Conservation (phyloP, 1,284 basidiomycete species). For the Wolfiporia cocos region DNA sequence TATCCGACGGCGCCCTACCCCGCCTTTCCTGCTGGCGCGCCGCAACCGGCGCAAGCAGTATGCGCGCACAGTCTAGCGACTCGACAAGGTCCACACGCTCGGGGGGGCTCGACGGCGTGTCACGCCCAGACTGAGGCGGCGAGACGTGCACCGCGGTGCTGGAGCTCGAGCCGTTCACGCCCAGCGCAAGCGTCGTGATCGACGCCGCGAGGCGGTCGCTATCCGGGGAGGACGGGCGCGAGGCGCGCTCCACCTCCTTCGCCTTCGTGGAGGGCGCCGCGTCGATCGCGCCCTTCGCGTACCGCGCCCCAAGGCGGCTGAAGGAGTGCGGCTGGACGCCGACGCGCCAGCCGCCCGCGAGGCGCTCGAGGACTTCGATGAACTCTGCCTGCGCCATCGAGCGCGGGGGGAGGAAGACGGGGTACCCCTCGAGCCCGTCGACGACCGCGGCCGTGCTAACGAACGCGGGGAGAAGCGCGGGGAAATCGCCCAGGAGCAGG, state of each 20-base stretch:
- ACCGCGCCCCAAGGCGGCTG: constrained; percentile 29
- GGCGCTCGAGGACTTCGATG: constrained; percentile 70
- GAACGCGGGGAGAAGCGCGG: constrained; percentile 53
- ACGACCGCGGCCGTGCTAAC: constrained; percentile 56
- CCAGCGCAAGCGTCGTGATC: constrained; percentile 10
- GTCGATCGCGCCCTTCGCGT: constrained; percentile 41
- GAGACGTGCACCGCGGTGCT: constrained; percentile 14
- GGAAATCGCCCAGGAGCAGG: constrained; percentile 70
- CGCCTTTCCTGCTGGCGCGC: constrained; percentile 50
- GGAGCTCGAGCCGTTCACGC: constrained; percentile 22
- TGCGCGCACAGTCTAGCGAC: constrained; percentile 56
- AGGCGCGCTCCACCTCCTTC: constrained; percentile 20
- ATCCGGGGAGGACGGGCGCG: constrained; percentile 19
- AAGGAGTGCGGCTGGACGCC: constrained; percentile 54
- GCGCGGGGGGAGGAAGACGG: constrained; percentile 75
- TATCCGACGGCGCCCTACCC: constrained; percentile 44
- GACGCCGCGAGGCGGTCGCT: constrained; percentile 19
- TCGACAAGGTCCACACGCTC: constrained; percentile 33
- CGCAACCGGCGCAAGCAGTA: constrained; percentile 61
- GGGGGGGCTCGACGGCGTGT: constrained; percentile 9
- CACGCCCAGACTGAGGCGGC: constrained; percentile 14
- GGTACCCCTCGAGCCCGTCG: constrained; percentile 78
- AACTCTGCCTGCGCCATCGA: constrained; percentile 85
- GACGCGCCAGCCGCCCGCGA: constrained; percentile 62
- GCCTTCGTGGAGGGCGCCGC: constrained; percentile 21